Base-by-base conservation (phyloP, 1,139 yeast species). In the Pichia sp. region DNA sequence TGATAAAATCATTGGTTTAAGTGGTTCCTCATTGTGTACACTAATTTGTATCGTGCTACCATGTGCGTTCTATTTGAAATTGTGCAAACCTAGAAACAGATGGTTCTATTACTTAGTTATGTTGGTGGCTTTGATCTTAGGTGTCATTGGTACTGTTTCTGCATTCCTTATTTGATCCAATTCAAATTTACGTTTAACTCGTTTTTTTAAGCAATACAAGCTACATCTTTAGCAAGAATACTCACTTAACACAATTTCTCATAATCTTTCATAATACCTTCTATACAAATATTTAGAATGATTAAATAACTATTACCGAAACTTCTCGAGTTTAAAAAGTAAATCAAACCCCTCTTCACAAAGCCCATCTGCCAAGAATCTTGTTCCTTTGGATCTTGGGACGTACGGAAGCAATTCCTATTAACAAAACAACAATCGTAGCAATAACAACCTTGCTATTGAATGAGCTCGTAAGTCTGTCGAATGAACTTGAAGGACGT, bases 401-500 rank as follows among this genome's bases (percentile, higher is more conserved):
- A 15, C 51, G 48, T 10, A 57, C 44, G 40, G 44, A 47, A 8
- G 48, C 13, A 26, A 78, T 75, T 1, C 77, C 76, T 0, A 74
- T 70, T 4, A 82, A 56, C 55, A 90, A 73, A 0, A 77, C 73
- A 1, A 72, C 70, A 3, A 92, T 77, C 0, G 97, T 89, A 5
- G 75, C 62, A 10, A 85, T 54, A 53, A 93, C 78, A 63, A 85
- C 86, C 15, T 73, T 65, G 64, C 82, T 86, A 62, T 85, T 90
- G 66, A 93, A 93, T 46, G 76, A 76, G 49, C 78, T 75, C 47
- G 84, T 78, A 57, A 84, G 75, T 15, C 61, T 59, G 70, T 93
- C 99, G 71, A 89, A 92, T 51, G 90, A 88, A 53, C 81, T 80
- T 0, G 97, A 89, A 1, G 98, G 97, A 53, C 87, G 81, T 26